These are phyloP conservation scores for Tremella fuciformis DNA, from an alignment of 768 basidiomycete species.

Conservation along the genomic window DNA sequence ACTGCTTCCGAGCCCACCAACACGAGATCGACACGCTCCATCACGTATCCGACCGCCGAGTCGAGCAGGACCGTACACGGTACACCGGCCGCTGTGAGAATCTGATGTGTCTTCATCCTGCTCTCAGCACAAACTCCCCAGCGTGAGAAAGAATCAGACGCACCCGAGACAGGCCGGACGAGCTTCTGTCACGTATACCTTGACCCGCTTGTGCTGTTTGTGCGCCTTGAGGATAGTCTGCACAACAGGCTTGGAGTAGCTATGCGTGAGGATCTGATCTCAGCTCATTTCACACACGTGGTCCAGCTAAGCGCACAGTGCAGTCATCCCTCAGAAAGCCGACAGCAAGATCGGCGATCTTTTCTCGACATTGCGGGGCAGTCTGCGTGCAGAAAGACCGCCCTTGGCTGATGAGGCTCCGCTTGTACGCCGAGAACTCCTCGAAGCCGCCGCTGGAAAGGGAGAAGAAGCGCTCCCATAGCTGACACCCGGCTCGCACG, in stretches of 20 bases:
- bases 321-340: constrained; percentile 88
- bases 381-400: constrained; percentile 66
- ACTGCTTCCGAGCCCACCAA: constrained; percentile 97
- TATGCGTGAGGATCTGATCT: constrained; percentile 86
- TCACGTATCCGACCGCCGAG: constrained; percentile 92
- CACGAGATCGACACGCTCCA: constrained; percentile 93
- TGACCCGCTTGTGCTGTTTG: constrained; percentile 79
- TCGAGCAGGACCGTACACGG: constrained; percentile 93
- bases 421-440: constrained; percentile 78
- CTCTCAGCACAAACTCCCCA: not conserved
- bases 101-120: constrained; percentile 87
- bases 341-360: constrained; percentile 83
- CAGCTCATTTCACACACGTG: constrained; percentile 1
- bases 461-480: constrained; percentile 52
- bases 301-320: constrained; percentile 56
- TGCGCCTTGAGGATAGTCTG: constrained; percentile 87
- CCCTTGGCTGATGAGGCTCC: constrained; percentile 76
- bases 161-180: constrained; percentile 84
- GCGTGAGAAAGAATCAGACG: constrained; percentile 44
- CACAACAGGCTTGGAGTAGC: constrained; percentile 93
- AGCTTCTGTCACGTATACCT: constrained; percentile 89
- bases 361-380: constrained; percentile 78
- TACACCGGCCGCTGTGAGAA: constrained; percentile 81
- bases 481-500: constrained; percentile 51
- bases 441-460: constrained; percentile 15